Base-by-base conservation (phyloP, 2,329 filamentous ascomycete genomes). In the Clonostachys solani region DNA sequence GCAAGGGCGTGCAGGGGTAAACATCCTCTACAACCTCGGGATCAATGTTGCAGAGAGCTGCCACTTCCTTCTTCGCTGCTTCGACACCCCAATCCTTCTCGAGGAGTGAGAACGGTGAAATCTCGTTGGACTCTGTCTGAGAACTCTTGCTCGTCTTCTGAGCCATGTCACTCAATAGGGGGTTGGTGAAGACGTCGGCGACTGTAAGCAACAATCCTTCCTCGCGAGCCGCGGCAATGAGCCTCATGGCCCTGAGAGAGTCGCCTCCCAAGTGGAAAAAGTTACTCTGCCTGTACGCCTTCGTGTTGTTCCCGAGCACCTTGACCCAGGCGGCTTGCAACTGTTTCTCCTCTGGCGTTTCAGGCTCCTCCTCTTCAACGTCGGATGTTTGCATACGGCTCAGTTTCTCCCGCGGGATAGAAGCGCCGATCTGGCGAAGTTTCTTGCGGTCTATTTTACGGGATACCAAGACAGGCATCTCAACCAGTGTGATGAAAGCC, bases 1-100 rank as follows among this genome's bases (percentile, higher is more conserved):
- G 78, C 2, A 79, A 61, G 1, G 76, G 71, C 0, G 75, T 77
- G 59, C 75, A 79, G 2, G 77, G 77, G 46, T 78, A 81, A 0
- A 77, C 58, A 49, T 82, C 77, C 43, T 78, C 72, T 5, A 79
- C 59, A 17, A 45, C 43, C 2, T 57, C 50, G 7, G 58, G 48
- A 2, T 60, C 56, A 10, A 74, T 54, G 5, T 54, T 60, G 50
- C 74, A 77, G 7, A 72, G 59, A n/a, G 51, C 54, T 6, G 71
- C 66, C 10, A 66, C 66, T 13, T 74, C 69, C 0, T 49, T 46
- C 15, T 61, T 57, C 3, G 71, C 71, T 4, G 54, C 52, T 15
- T 65, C 56, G 12, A 55, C 49, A 0, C 57, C 50, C 65, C 70
- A 72, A 7, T 56, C 54, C 3, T 58, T 44, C 3, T 59, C 55